Evolutionary conservation across 1,139 yeast genomes (phyloP).

Genomic region (Suzukiozyma palmioleophila): DNA sequence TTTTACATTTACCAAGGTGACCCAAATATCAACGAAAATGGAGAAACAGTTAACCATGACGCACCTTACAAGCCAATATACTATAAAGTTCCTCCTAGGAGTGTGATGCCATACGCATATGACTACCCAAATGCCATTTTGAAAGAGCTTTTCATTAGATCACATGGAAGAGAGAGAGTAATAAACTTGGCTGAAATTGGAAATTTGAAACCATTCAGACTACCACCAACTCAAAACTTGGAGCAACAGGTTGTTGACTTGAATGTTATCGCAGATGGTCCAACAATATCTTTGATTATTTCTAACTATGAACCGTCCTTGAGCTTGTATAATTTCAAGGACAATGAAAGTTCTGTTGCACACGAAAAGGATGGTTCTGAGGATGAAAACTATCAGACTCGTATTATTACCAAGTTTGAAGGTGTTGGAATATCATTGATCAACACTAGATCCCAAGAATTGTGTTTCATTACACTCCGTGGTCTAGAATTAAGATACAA

Average conservation of each 20-base stretch:
- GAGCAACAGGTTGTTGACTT: slow-evolving; percentile 65
- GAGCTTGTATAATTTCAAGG: slow-evolving; percentile 62
- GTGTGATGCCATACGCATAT: slow-evolving; percentile 98
- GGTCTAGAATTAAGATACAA: slow-evolving; percentile 81
- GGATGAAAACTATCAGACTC: slow-evolving; percentile 64
- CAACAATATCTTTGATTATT: slow-evolving; percentile 81
- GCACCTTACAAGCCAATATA: slow-evolving; percentile 65
- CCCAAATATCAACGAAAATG: slow-evolving; percentile 73
- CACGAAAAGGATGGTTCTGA: slow-evolving; percentile 58
- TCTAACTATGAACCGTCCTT: slow-evolving; percentile 76
- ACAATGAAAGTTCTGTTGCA: slow-evolving; percentile 23
- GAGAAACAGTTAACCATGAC: slow-evolving; percentile 49
- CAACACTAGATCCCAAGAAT: slow-evolving; percentile 66
- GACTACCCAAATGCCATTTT: slow-evolving; percentile 90
- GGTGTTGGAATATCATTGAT: slow-evolving; percentile 89
- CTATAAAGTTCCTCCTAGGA: slow-evolving; percentile 78
- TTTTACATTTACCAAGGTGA: slow-evolving; percentile 83
- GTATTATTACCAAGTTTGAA: slow-evolving; percentile 63
- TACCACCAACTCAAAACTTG: slow-evolving; percentile 47
- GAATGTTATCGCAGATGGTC: slow-evolving; percentile 95
- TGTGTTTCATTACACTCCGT: slow-evolving; percentile 73
- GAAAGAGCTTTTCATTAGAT: slow-evolving; percentile 72
- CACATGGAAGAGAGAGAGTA: slow-evolving; percentile 71
- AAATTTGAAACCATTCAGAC: slow-evolving; percentile 76
- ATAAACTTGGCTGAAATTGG: slow-evolving; percentile 93